Base-by-base conservation (phyloP, 257 asterid genomes). In the Nicotiana obtusifolia region DNA sequence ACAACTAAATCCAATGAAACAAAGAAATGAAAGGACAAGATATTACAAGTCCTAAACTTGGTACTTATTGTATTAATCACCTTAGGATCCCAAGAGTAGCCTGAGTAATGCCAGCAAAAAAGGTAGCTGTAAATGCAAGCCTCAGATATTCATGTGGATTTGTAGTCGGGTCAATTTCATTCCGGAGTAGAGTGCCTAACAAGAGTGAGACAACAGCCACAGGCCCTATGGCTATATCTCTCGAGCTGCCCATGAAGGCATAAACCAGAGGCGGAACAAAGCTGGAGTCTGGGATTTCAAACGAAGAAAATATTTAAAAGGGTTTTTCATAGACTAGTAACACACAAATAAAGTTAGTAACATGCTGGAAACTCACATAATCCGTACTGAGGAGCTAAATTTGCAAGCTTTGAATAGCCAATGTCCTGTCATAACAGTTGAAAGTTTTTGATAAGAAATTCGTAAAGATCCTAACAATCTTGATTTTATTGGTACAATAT, bases 201-300 rank as follows among this genome's bases (percentile, higher is more conserved):
- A 95, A 80, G 19, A 95, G 95, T 8, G 99, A 95, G 0, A 92
- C 99, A 9, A 93, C 97, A 54, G 97, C 96, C 56, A 95, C 99
- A 1, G 98, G 99, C 20, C 98, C 98, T 41, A 95, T 92, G 22
- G 98, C 99, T 69, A 95, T 90, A 81, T 95, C 98, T 64, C 95
- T 88, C 1, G 98, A 95, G 86, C 99, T 95, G 31, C 99, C 99
- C 95, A 95, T 89, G 83, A 91, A 81, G 5, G 99, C 95, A 44
- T 95, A 95, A 28, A 92, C 81, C 84, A 95, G 73, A 22, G 98
- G 99, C 2, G 99, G 98, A 60, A 93, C 97, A 44, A 93, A 92
- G 85, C 99, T 95, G 44, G 94, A 88, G 81, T 95, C 99, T 95
- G 87, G 71, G 26, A 30, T 28, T 77, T n/a, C 4, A 57, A 57